Evolutionary conservation across 2,329 filamentous ascomycete species (phyloP).

Genomic region (Incumbomyces delicatus): DNA sequence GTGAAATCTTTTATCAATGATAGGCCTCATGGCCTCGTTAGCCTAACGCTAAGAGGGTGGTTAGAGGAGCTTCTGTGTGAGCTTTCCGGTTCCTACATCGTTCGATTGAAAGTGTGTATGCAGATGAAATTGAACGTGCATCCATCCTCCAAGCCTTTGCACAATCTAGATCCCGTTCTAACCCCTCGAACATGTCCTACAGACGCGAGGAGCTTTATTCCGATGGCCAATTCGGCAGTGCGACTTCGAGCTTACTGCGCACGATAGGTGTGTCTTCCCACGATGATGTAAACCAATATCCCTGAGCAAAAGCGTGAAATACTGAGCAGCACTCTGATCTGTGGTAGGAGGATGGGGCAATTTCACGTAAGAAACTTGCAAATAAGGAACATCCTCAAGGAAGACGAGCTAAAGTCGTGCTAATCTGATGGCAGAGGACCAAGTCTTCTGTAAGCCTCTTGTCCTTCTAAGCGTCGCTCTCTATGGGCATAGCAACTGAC

Average conservation of each 20-base stretch:
- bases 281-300: background rate
- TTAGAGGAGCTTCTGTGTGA: no score
- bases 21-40: no score
- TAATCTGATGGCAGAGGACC: conserved; percentile 10
- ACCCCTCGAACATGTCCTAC: background rate
- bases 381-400: background rate
- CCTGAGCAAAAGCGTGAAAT: background rate
- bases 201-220: conserved; percentile 2
- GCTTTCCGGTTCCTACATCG: no score
- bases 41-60: no score
- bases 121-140: no score
- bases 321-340: background rate
- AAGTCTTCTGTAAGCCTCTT: conserved; percentile 13
- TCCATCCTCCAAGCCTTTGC: no score
- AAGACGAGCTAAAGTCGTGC: background rate
- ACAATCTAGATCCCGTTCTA: no score
- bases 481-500: background rate
- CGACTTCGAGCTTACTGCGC: conserved; percentile 1
- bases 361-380: conserved; percentile 9
- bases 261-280: background rate
- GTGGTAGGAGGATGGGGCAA: conserved; percentile 14
- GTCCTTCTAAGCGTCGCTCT: background rate
- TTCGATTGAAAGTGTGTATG: no score
- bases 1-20: no score
- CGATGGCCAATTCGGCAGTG: background rate